Conservation (phyloP, 257 asterid species). For the Cordia subcordata region DNA sequence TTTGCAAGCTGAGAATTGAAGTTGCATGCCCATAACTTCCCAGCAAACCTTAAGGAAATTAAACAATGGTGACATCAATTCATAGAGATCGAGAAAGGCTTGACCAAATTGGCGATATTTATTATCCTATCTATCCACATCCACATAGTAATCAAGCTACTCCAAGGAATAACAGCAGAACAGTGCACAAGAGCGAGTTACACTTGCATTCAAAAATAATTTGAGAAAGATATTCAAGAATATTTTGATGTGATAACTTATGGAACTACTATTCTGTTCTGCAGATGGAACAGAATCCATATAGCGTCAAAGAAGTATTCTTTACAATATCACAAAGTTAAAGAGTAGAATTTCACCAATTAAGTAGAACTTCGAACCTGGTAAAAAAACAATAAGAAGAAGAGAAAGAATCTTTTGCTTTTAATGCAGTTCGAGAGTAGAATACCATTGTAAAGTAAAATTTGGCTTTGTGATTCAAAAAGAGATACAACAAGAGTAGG, state of each 20-base stretch:
- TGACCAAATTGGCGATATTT: neutral
- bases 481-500: neutral
- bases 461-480: too few species aligned
- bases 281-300: neutral
- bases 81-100: neutral
- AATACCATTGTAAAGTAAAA: too few species aligned
- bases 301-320: neutral
- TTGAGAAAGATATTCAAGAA: neutral
- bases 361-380: too few species aligned
- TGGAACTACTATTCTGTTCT: neutral
- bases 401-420: too few species aligned
- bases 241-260: neutral
- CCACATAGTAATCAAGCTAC: too few species aligned
- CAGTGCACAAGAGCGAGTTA: too few species aligned
- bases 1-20: constrained; percentile 95
- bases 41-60: constrained; percentile 61
- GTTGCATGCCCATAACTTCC: constrained; percentile 92
- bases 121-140: too few species aligned
- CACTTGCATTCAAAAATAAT: neutral
- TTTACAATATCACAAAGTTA: neutral
- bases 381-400: too few species aligned
- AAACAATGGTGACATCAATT: neutral
- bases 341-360: too few species aligned
- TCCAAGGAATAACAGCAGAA: too few species aligned
- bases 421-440: too few species aligned